Evolutionary conservation across 495 filamentous ascomycete genomes (phyloP).

Genomic region (Xylaria sp.): DNA sequence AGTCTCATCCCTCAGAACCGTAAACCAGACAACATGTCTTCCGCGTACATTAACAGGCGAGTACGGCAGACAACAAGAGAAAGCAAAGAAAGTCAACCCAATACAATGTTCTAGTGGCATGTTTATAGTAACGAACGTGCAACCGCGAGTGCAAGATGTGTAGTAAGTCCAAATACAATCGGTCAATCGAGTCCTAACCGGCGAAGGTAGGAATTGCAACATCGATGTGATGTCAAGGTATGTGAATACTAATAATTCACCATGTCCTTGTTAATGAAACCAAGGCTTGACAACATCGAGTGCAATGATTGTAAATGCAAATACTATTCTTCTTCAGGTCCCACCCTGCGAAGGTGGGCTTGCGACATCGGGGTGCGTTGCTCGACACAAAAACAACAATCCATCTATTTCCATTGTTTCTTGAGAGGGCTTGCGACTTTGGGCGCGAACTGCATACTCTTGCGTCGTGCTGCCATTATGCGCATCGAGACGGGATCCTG

Average conservation of each 20-base stretch:
- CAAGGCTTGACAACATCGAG: slow-evolving; percentile 5
- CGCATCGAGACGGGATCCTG: slow-evolving; percentile 65
- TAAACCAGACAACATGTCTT: neutral
- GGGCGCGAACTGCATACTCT: slow-evolving; percentile 84
- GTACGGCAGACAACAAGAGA: slow-evolving; percentile 9
- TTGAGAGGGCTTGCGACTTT: slow-evolving; percentile 78
- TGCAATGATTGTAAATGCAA: slow-evolving; percentile 15
- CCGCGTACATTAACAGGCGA: neutral
- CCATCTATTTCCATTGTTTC: slow-evolving; percentile 50
- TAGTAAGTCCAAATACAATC: slow-evolving; percentile 12
- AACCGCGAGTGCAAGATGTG: slow-evolving; percentile 3
- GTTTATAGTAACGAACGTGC: neutral
- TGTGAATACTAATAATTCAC: slow-evolving; percentile 17
- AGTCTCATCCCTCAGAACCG: neutral
- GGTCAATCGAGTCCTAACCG: slow-evolving; percentile 16
- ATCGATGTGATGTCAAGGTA: slow-evolving; percentile 11
- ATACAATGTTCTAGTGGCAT: neutral
- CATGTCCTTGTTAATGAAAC: slow-evolving; percentile 4
- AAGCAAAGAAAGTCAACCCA: slow-evolving; percentile 5
- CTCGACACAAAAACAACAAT: slow-evolving; percentile 1
- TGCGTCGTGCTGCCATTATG: slow-evolving; percentile 75
- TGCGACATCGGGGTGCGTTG: slow-evolving; percentile 12
- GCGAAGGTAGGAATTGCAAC: slow-evolving; percentile 15
- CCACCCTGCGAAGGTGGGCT: slow-evolving; percentile 8
- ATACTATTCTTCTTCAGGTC: slow-evolving; percentile 4